Conservation (phyloP, 2,329 filamentous ascomycete genomes). For the Periconia sp. region DNA sequence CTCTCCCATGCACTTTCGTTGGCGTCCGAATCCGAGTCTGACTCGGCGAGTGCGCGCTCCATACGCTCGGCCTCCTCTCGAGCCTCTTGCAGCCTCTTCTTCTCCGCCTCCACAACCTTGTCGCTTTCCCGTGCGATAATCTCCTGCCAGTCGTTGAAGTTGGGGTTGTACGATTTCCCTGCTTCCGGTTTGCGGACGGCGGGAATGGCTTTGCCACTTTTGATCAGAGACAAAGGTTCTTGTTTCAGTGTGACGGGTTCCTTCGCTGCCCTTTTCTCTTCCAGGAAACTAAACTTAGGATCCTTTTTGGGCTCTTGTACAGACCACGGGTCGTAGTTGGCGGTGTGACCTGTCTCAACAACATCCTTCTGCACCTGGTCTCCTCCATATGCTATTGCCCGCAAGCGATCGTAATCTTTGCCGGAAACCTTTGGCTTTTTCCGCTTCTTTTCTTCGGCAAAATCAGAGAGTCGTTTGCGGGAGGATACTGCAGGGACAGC, state of each 20-base stretch:
- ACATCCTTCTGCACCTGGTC: constrained; percentile 54
- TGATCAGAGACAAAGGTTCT: constrained; percentile 78
- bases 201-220: constrained; percentile 75
- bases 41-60: constrained; percentile 72
- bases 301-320: constrained; percentile 53
- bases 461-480: constrained; percentile 76
- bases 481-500: constrained; percentile 75
- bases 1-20: constrained; percentile 95
- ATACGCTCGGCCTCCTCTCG: constrained; percentile 67
- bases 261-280: constrained; percentile 65
- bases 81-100: constrained; percentile 68
- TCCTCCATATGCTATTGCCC: constrained; percentile 74
- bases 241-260: constrained; percentile 75
- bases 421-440: constrained; percentile 85
- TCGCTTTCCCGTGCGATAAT: constrained; percentile 73
- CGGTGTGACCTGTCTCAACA: constrained; percentile 59
- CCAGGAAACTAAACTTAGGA: constrained; percentile 65
- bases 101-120: constrained; percentile 78
- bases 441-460: constrained; percentile 63
- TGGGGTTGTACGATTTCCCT: constrained; percentile 90
- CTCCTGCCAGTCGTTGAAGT: constrained; percentile 81
- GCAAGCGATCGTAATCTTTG: constrained; percentile 79
- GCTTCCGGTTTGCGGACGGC: constrained; percentile 77
- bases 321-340: constrained; percentile 77
- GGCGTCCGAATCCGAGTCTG: constrained; percentile 74